Base-by-base conservation (phyloP, 768 basidiomycete genomes). In the Suillus brevipes region DNA sequence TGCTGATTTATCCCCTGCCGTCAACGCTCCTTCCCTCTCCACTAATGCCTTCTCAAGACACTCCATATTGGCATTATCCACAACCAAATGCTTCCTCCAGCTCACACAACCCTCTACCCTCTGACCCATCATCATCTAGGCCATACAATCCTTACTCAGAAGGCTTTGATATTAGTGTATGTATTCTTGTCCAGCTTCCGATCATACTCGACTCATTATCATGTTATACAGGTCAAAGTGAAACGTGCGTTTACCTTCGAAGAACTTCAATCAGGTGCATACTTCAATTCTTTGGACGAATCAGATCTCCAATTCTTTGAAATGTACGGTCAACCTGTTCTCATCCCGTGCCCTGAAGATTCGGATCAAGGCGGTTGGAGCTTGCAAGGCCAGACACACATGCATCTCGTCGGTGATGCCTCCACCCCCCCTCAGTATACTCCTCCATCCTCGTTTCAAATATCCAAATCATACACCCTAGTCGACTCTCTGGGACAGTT, bases 231-330 rank as follows among this genome's bases (percentile, higher is more conserved):
- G 75, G 68, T 77, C 56, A 74, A 68, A 3, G 74, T 75, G 0
- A 75, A 72, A 36, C 75, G 75, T 14, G 67, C 75, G 45, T 76
- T 77, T 47, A 70, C 75, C 1, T 76, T 78, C 58, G 75, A 76
- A 58, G 77, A 76, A 62, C 72, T 76, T 25, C 77, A 76, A 57
- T 76, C 77, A 0, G 77, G 75, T 25, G 64, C 77, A 3, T 76
- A 71, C 72, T 71, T 76, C 42, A 58, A 63, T 1, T 66, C 67
- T 8, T 63, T 76, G 9, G 77, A 78, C 69, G 75, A 76, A 47
- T 75, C 73, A 12, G 75, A 76, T 63, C 58, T 77, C 2, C 70
- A 77, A 23, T 76, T 76, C 63, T 78, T 74, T 53, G 74, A 67
- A 16, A 64, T 77, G 1, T 76, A 76, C 6, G 75, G 75, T 0